Evolutionary conservation across 257 asterid species (phyloP).

Genomic region (Solanum paucissectum): DNA sequence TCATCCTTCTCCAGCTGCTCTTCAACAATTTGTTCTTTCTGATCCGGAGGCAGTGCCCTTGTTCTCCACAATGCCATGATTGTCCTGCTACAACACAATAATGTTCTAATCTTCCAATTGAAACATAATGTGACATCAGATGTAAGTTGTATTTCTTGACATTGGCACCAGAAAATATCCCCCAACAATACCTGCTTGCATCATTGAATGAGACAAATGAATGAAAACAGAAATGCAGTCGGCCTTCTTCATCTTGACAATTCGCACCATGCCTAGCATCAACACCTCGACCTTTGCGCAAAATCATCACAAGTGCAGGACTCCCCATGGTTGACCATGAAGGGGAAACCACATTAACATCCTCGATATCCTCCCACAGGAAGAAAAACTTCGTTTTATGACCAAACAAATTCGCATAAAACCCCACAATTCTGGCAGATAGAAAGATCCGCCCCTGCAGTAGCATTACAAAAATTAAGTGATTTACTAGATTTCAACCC

Average conservation of each 20-base stretch:
- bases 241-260: slow-evolving; percentile 60
- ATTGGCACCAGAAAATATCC: background rate
- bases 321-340: slow-evolving; percentile 73
- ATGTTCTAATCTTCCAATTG: background rate
- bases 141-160: background rate
- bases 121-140: background rate
- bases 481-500: background rate
- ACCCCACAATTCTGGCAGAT: slow-evolving; percentile 92
- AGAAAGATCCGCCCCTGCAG: slow-evolving; percentile 87
- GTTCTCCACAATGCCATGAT: slow-evolving; percentile 81
- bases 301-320: slow-evolving; percentile 63
- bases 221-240: slow-evolving; percentile 80
- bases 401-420: slow-evolving; percentile 75
- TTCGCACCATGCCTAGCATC: slow-evolving; percentile 86
- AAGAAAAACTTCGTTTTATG: slow-evolving; percentile 78
- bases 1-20: slow-evolving; percentile 46
- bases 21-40: slow-evolving; percentile 41
- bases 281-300: slow-evolving; percentile 64
- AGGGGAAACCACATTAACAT: slow-evolving; percentile 69
- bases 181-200: slow-evolving; percentile 63
- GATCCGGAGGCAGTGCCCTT: slow-evolving; percentile 46
- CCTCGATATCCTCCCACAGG: slow-evolving; percentile 94
- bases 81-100: slow-evolving; percentile 40
- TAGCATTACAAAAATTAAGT: background rate
- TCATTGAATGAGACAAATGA: slow-evolving; percentile 68